phyloP scores from a whole-genome alignment of 495 filamentous ascomycete genomes.

The Penicillium egyptiacum region DNA sequence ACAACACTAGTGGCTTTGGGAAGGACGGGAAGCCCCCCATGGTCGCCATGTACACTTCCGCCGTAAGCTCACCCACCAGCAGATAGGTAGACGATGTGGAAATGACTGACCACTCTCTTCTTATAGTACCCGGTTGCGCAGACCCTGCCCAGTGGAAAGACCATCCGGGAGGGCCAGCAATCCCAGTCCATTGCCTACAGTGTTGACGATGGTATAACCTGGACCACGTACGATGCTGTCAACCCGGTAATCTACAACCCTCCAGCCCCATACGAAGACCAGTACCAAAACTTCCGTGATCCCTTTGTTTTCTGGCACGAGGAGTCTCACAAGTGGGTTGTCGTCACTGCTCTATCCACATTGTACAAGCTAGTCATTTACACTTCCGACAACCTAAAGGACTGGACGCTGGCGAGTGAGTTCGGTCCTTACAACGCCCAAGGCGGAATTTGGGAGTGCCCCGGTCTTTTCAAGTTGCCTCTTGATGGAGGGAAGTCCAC shows the following conservation, averaged over 20 bases:
- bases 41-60: constrained; percentile 57
- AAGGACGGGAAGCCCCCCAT: constrained; percentile 48
- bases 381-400: constrained; percentile 51
- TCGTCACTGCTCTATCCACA: constrained; percentile 47
- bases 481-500: constrained; percentile 29
- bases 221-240: constrained; percentile 44
- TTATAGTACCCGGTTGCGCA: constrained; percentile 7
- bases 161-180: constrained; percentile 38
- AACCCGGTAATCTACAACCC: constrained; percentile 54
- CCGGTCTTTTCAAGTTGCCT: constrained; percentile 46
- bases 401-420: constrained; percentile 55
- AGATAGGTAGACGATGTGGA: no score
- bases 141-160: constrained; percentile 29
- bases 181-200: constrained; percentile 59
- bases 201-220: constrained; percentile 53
- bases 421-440: constrained; percentile 52
- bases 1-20: constrained; percentile 61
- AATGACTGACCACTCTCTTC: neutral
- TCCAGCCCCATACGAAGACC: constrained; percentile 32
- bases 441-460: constrained; percentile 59
- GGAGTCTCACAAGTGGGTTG: constrained; percentile 50
- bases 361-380: constrained; percentile 54
- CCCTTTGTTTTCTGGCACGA: constrained; percentile 57
- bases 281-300: constrained; percentile 54
- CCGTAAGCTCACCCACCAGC: constrained; percentile 19